Evolutionary conservation across 306 rosid species (phyloP), one percentile per base, ranked within the genome.

Genomic region (Arachis stenosperma): DNA sequence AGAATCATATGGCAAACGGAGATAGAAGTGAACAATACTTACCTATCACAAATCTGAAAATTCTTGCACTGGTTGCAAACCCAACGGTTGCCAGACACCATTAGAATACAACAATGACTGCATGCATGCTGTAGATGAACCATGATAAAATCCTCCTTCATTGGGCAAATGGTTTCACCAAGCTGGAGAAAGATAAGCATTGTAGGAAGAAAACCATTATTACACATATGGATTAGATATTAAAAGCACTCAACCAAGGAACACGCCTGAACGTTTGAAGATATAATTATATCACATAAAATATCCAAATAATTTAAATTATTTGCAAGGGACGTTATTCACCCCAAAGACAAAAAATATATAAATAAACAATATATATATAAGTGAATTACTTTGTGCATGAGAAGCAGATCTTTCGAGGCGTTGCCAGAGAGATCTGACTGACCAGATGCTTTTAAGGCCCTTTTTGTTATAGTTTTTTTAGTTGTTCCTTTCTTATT

Each of bases 111-210:
- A 64, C 98, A 94, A 79, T 88, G 92, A 63, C 63, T 71, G 82
- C 98, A 91, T 2, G 92, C 83, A 61, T 91, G 90, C 86, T 91
- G 97, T 85, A 95, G 81, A 86, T 95, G 99, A 83, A 95, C 99
- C 98, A 95, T 91, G 65, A 95, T 91, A 76, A 91, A 91, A 81
- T 95, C 99, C 74, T 95, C 99, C 93, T 95, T 95, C 98, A 95
- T 95, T 0, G 98, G 98, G 81, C 79, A 71, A 77, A 95, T 95
- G 76, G 98, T 91, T 83, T 95, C 99, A 73, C 99, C 99, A 69
- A 95, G 97, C 99, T 95, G 89, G 70, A 81, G 67, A 78, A 75
- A 61, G 57, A 69, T 54, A 63, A 52, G 69, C 50, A 71, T 72
- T 14, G 43, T 69, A 70, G 71, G 74, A 72, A 52, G 36, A 75